Conservation (phyloP, 2,329 filamentous ascomycete species). For the Colletotrichum sp. region DNA sequence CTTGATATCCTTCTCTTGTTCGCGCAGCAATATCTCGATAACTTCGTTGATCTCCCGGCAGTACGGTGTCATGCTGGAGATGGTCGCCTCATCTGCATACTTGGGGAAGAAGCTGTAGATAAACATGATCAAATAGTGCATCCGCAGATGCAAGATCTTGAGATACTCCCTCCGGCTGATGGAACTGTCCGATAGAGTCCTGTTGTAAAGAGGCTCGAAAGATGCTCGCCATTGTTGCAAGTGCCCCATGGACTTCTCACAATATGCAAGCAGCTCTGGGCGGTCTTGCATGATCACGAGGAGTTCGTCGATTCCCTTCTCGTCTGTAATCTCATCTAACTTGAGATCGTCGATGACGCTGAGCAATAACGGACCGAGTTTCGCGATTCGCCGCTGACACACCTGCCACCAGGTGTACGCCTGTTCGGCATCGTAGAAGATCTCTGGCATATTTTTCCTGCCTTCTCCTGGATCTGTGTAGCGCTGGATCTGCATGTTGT, state of each 20-base stretch:
- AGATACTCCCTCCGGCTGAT: constrained; percentile 26
- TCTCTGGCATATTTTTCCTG: constrained; percentile 34
- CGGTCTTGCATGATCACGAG: neutral
- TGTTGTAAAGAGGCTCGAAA: constrained; percentile 41
- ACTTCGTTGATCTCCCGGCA: constrained; percentile 46
- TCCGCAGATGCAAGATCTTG: constrained; percentile 40
- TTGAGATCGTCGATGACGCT: constrained; percentile 14
- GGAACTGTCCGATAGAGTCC: constrained; percentile 27
- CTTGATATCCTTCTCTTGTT: constrained; percentile 19
- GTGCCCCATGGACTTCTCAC: neutral
- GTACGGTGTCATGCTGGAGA: constrained; percentile 43
- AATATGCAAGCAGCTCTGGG: constrained; percentile 10
- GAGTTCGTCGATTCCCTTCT: neutral
- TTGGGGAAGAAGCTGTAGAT: constrained; percentile 42
- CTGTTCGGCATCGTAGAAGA: constrained; percentile 37
- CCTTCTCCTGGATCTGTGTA: constrained; percentile 4
- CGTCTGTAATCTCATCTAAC: constrained; percentile 9
- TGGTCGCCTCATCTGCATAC: constrained; percentile 38
- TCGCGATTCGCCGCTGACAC: constrained; percentile 40
- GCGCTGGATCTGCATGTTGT: constrained; percentile 18
- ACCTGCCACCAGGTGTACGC: constrained; percentile 42
- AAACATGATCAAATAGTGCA: constrained; percentile 45
- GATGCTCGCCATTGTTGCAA: constrained; percentile 43
- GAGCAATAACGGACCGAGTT: constrained; percentile 17
- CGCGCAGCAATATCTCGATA: constrained; percentile 38